Evolutionary conservation across 1,284 basidiomycete genomes (phyloP).

Genomic region (Malassezia sympodialis): DNA sequence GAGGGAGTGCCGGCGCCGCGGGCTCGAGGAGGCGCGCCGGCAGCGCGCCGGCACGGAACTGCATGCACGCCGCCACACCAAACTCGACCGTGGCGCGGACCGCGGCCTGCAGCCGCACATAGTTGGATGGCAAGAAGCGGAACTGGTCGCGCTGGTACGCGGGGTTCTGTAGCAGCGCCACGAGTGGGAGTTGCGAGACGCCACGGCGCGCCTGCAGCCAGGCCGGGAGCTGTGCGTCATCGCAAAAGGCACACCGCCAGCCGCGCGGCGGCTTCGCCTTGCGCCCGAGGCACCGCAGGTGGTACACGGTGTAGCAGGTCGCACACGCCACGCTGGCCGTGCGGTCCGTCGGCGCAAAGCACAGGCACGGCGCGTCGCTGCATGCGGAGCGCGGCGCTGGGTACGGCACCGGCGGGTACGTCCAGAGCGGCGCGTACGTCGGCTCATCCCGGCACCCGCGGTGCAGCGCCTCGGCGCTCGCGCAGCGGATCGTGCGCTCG

Average conservation of each 20-base stretch:
- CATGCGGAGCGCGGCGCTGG: background rate
- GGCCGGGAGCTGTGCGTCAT: slow-evolving; percentile 9
- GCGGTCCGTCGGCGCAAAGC: slow-evolving; percentile 11
- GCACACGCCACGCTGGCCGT: slow-evolving; percentile 20
- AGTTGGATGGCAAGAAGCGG: slow-evolving; percentile 16
- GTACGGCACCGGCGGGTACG: slow-evolving; percentile 7
- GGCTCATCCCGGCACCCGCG: background rate
- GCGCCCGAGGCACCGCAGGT: slow-evolving; percentile 30
- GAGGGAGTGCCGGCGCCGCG: background rate
- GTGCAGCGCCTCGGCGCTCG: slow-evolving; percentile 1
- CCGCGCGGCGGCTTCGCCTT: slow-evolving; percentile 11
- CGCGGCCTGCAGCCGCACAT: slow-evolving; percentile 11
- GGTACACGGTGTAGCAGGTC: slow-evolving; percentile 26
- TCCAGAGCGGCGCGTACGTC: background rate
- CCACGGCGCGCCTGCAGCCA: slow-evolving; percentile 17
- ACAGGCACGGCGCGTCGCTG: slow-evolving; percentile 27
- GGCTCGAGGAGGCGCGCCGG: background rate
- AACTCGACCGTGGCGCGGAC: slow-evolving; percentile 19
- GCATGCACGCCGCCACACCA: slow-evolving; percentile 17
- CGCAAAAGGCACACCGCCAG: slow-evolving; percentile 38
- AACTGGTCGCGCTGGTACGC: slow-evolving; percentile 18
- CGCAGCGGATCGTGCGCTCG: slow-evolving; percentile 20
- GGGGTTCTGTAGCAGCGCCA: slow-evolving; percentile 28
- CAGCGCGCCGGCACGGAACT: slow-evolving; percentile 10
- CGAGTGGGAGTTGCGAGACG: slow-evolving; percentile 26